Base-by-base conservation (phyloP, 176 grass and related monocot species). In the Paspalum notatum region DNA sequence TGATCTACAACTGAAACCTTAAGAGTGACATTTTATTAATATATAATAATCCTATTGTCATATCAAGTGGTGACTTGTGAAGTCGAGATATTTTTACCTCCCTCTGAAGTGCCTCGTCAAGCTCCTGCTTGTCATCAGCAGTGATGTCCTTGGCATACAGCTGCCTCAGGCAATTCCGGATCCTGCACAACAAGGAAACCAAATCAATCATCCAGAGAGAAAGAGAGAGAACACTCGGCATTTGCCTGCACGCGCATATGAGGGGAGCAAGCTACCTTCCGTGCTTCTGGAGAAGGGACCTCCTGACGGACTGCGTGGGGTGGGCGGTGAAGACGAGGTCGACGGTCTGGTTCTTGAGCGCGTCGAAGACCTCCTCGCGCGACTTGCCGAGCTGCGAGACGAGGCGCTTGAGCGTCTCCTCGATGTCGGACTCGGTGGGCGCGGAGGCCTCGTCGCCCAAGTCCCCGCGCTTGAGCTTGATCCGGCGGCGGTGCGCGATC, bases 201-300 rank as follows among this genome's bases (percentile, higher is more conserved):
- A 77, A 84, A 63, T 84, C 24, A 86, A 63, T 16, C 73, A 32
- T 32, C 5, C 40, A 64, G 47, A 6, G 22, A 25, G 27, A 51
- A 77, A 48, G 46, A 64, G 47, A 6, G 22, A 25, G 27, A 51
- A 77, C 57, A 54, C 15, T 51, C 10, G 50, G 74, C 69, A 75
- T 79, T 66, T 18, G 66, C 11, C 20, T 37, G 37, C 65, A 73
- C 9, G 51, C 26, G n/a, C 24, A 32, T 11, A 25, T 14, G 22
- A 26, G 24, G 57, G 12, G 24, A 61, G 14, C 40, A 7, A 12
- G n/a, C 32, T 32, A 87, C 96, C 96, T 93, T 56, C 83, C 84
- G 49, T 99, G 92, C 75, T 99, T 99, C 85, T 99, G 96, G 70
- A 99, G 96, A 68, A 99, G 81, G n/a, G 96, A 99, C 82, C 96